Conservation (phyloP, 2,329 filamentous ascomycete species). For the Magnaporthiopsis incrustans region DNA sequence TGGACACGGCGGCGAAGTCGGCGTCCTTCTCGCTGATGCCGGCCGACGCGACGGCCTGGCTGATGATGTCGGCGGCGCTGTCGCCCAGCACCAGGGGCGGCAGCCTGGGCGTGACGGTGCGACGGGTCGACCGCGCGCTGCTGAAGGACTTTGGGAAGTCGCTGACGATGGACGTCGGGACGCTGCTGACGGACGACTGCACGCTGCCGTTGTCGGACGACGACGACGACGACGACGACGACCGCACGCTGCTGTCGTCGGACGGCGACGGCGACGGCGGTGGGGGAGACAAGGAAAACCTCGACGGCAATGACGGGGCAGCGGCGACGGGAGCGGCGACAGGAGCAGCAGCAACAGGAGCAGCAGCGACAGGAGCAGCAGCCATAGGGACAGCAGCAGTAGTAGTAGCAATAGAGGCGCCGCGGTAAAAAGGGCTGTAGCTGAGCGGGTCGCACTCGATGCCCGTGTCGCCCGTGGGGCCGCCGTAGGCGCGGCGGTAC, state of each 20-base stretch:
- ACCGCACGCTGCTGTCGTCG: no score
- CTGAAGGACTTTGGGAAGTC: no score
- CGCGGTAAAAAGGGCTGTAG: slow-evolving; percentile 14
- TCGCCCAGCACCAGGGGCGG: not conserved
- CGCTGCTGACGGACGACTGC: no score
- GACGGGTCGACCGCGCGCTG: no score
- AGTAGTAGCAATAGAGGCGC: not conserved
- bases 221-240: not conserved
- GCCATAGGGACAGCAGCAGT: no score
- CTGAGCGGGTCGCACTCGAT: slow-evolving; percentile 32
- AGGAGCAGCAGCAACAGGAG: no score
- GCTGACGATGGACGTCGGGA: no score
- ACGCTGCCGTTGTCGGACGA: slow-evolving; percentile 4
- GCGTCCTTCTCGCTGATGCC: not conserved
- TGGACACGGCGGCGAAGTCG: not conserved
- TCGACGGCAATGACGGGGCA: no score
- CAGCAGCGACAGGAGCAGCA: no score
- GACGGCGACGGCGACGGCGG: no score
- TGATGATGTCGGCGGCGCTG: not conserved
- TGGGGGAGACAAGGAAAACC: no score
- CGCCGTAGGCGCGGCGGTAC: slow-evolving; percentile 50
- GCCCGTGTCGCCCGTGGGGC: slow-evolving; percentile 33
- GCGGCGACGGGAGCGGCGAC: no score
- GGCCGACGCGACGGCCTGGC: not conserved
- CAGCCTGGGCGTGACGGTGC: not conserved